Evolutionary conservation across 148 eudicot genomes (phyloP).

Genomic region (Rhododendron vialii): DNA sequence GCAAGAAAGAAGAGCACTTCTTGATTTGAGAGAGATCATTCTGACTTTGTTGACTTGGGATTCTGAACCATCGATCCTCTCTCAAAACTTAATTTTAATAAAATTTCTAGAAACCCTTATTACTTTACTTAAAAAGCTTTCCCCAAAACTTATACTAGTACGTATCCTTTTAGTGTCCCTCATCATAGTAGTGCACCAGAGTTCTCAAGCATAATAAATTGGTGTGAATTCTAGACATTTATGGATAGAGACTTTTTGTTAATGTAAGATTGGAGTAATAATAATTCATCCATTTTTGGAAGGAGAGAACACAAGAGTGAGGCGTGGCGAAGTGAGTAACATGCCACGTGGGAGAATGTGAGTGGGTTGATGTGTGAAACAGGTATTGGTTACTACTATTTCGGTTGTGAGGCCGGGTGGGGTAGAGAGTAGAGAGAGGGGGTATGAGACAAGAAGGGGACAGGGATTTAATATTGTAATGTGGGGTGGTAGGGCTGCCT

Average conservation of each 20-base stretch:
- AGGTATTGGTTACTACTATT: neutral
- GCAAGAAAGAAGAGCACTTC: too few relatives aligned
- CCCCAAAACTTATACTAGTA: too few relatives aligned
- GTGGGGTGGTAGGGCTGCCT: conserved; percentile 23
- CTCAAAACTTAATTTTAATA: too few relatives aligned
- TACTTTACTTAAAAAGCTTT: too few relatives aligned
- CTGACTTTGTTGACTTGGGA: too few relatives aligned
- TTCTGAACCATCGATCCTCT: too few relatives aligned
- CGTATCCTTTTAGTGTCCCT: neutral
- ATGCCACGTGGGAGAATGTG: conserved; percentile 3
- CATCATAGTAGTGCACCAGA: neutral
- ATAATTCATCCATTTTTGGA: neutral
- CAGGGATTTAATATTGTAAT: conserved; percentile 17
- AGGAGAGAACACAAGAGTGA: neutral
- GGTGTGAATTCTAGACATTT: neutral
- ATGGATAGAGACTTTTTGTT: too few relatives aligned
- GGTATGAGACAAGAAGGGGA: conserved; percentile 17
- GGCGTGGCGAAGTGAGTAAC: neutral
- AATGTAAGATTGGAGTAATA: too few relatives aligned
- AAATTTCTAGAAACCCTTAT: too few relatives aligned
- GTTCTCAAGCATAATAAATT: neutral
- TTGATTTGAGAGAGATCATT: too few relatives aligned
- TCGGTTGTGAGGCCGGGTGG: neutral
- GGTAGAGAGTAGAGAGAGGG: neutral
- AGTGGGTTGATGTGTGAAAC: neutral